Evolutionary conservation across 2,329 filamentous ascomycete species (phyloP), one percentile per base, ranked within the genome.

Genomic region (Fusarium sp.): DNA sequence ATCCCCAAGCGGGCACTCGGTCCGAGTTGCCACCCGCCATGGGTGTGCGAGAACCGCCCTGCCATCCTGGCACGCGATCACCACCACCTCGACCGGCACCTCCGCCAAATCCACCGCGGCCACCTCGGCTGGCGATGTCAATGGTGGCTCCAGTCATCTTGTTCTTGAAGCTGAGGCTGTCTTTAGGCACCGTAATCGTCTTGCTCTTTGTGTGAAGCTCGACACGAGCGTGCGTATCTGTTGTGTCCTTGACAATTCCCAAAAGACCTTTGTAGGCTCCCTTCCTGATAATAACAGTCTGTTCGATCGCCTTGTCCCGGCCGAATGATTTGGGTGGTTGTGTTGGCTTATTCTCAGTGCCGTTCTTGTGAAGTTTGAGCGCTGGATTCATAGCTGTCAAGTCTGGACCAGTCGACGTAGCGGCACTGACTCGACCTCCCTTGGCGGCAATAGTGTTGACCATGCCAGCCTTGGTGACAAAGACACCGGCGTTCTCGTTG

Each of bases 131-230:
- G 57, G 87, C 87, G 57, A 92, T 88, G 68, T 94, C 91, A 64
- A 97, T 91, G n/a, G 86, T 86, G 56, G 89, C 87, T 44, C 94
- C 94, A 6, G 91, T 95, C 55, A 91, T 80, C 65, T 87, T 92
- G 82, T 99, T 95, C 78, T 95, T 94, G 80, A 96, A 91, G 23
- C 87, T 88, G n/a, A 99, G 82, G 57, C 91, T 88, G 12, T 91
- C 89, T 76, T 96, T 96, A 20, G 89, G 87, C 34, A 98, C 88
- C 9, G 91, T 94, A 64, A 98, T 88, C 17, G 92, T 91, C 83
- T 97, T 98, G 80, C 90, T 93, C 82, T 97, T 97, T 7, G 94
- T 94, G 76, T 98, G 95, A 38, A 99, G 83, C 80, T 99, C 96
- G 40, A 99, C 91, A 66, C 94, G 91, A 28, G 93, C 95, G 73